Evolutionary conservation across 2,329 filamentous ascomycete species (phyloP), one percentile per base, ranked within the genome.

Genomic region (Monilinia aucupariae): DNA sequence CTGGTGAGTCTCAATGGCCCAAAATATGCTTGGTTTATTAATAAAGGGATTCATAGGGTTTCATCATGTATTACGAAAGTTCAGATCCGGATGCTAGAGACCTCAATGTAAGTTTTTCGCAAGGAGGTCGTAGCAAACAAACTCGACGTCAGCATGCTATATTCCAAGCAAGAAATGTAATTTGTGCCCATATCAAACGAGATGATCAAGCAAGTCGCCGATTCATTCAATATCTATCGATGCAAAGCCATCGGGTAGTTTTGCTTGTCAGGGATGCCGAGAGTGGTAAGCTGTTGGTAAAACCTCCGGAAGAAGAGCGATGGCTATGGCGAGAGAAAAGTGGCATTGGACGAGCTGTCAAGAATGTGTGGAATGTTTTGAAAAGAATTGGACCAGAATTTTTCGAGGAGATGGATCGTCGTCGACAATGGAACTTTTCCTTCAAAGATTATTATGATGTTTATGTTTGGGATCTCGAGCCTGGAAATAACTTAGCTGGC

Each of bases 381-480:
- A 71, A 68, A 32, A 67, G 74, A 60, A 71, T 78, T 41, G 75
- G 74, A 0, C 70, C 73, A 1, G 64, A 70, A 6, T 77, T 78
- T 62, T 78, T 77, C 53, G 75, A 77, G 41, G 68, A 73, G n/a
- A 75, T 78, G 71, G 76, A 77, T 25, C 68, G 67, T 17, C 62
- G 66, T 10, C 68, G 75, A 32, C 68, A 74, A 25, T 78, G 75
- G 73, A 72, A 72, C 41, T 74, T 78, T 60, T 71, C 73, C 4
- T 79, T 79, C 65, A 72, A 76, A 13, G 75, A 79, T 48, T 77
- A 77, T 62, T 78, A 76, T 55, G 76, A 78, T 68, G 69, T 79
- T 43, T 76, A 76, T 53, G 68, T 79, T 10, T 78, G 76, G 77
- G 76, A 77, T 62, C 63, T 73, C 2, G 67, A 66, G 10, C 69